Percentiles rank a stretch among this genome's conserved stretches.
These are phyloP conservation scores for Colletotrichum abscissum DNA, from an alignment of 2,329 filamentous ascomycete genomes.

Conservation along the genomic window DNA sequence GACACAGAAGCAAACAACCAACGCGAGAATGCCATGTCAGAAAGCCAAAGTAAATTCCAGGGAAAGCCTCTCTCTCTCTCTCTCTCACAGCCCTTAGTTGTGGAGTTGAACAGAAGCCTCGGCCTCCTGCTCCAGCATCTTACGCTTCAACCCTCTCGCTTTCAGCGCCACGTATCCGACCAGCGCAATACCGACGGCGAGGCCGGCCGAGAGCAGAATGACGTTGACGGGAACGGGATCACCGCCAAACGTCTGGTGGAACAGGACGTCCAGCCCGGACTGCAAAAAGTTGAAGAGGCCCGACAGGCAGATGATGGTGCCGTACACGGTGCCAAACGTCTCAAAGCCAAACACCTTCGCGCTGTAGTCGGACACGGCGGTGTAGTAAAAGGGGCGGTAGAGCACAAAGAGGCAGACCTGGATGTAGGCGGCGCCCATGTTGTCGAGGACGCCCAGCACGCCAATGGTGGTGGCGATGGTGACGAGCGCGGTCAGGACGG, in stretches of 20 bases:
- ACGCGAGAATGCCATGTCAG: neutral
- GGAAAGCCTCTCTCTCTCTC: too few relatives aligned
- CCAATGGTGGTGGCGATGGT: constrained; percentile 79
- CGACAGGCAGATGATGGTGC: constrained; percentile 86
- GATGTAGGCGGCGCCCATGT: constrained; percentile 76
- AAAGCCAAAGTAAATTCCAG: neutral
- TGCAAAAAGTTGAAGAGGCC: constrained; percentile 88
- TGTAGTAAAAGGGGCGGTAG: constrained; percentile 92
- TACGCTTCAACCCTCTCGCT: constrained; percentile 48
- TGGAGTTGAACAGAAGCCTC: constrained; percentile 17
- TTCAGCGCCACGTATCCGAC: constrained; percentile 72
- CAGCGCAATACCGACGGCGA: constrained; percentile 72
- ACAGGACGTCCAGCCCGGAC: constrained; percentile 81
- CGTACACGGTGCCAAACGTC: constrained; percentile 95
- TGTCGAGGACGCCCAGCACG: constrained; percentile 78
- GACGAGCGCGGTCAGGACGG: constrained; percentile 78
- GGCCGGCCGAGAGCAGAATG: constrained; percentile 70
- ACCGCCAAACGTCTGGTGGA: constrained; percentile 76
- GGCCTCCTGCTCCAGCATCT: constrained; percentile 36
- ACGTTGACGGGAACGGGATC: constrained; percentile 84
- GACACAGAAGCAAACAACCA: neutral
- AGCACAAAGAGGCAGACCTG: constrained; percentile 85
- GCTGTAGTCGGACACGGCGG: constrained; percentile 87
- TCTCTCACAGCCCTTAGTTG: neutral
- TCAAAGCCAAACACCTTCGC: constrained; percentile 94